Evolutionary conservation across 2,329 filamentous ascomycete species (phyloP), one percentile per base, ranked within the genome.

Genomic region (Aspergillus tanneri): DNA sequence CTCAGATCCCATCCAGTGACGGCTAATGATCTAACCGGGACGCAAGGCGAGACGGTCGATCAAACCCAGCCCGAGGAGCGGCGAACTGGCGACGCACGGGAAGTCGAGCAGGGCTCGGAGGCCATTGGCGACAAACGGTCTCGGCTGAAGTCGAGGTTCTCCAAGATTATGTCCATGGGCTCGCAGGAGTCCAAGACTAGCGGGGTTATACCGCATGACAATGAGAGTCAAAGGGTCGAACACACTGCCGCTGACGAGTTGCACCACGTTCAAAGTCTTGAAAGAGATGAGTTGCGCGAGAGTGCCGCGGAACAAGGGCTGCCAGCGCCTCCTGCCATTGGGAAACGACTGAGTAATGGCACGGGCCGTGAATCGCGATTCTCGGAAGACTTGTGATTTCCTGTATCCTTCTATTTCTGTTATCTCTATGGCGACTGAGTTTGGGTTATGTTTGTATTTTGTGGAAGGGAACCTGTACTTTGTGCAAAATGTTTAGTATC

Each of bases 321-420:
- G 21, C 57, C 60, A 35, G 56, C 52, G 2, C 67, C 68, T 4
- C 64, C 64, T 5, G 44, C 46, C n/a, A 47, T 59, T 37, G 51
- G 49, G n/a, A 64, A 65, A 25, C 55, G 47, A 43, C 12, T 40
- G 11, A 63, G 59, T 32, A 47, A 58, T 35, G 61, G 59, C 45
- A 54, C 61, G 11, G 58, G 53, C 10, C 61, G 68, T 5, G 67
- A 67, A 36, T 70, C 67, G 2, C 56, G 65, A 39, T 71, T 71
- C 46, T 69, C 66, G 1, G 68, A 71, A 35, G 65, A 69, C 54
- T 45, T 71, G 43, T 70, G 48, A 62, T 54, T n/a, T n/a, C n/a
- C n/a, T 16, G 37, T 50, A 7, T 51, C 16, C 45, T 44, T 50
- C n/a, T 42, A 18, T 50, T n/a, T n/a, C n/a, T 36, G 18, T 28